phyloP scores from a whole-genome alignment of 805 yeast genomes.

The Priceomyces haplophilus region DNA sequence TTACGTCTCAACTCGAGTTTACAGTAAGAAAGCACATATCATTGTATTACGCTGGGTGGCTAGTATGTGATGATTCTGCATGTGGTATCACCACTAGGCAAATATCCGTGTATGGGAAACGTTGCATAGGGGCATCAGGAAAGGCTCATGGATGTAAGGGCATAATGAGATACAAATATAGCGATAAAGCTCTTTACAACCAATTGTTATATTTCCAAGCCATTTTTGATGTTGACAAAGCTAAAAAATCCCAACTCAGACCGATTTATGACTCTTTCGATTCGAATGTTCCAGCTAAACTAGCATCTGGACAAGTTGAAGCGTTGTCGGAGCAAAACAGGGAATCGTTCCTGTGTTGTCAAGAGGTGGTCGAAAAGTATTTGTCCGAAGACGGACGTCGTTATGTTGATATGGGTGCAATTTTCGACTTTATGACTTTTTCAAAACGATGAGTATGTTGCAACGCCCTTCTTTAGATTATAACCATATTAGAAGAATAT shows the following conservation, averaged over 20 bases:
- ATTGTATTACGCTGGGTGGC: slow-evolving; percentile 81
- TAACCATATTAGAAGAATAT: too few species aligned
- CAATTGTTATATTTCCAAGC: slow-evolving; percentile 78
- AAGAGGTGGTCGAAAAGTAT: slow-evolving; percentile 66
- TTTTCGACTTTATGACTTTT: slow-evolving; percentile 60
- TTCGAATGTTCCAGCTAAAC: slow-evolving; percentile 17
- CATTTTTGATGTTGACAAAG: slow-evolving; percentile 78
- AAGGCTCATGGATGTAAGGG: slow-evolving; percentile 71
- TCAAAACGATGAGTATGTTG: slow-evolving; percentile 1
- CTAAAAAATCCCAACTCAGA: slow-evolving; percentile 57
- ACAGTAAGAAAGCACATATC: slow-evolving; percentile 67
- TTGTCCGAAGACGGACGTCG: slow-evolving; percentile 81
- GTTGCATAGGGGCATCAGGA: slow-evolving; percentile 70
- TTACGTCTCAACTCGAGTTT: slow-evolving; percentile 74
- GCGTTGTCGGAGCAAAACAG: slow-evolving; percentile 82
- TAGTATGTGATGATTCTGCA: slow-evolving; percentile 78
- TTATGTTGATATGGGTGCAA: slow-evolving; percentile 77
- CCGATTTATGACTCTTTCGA: slow-evolving; percentile 46
- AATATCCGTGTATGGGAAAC: slow-evolving; percentile 82
- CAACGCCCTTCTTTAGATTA: too few species aligned
- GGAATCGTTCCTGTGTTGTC: slow-evolving; percentile 50
- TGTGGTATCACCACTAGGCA: slow-evolving; percentile 82
- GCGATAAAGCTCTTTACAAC: slow-evolving; percentile 78
- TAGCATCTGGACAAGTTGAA: slow-evolving; percentile 54
- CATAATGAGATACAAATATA: slow-evolving; percentile 70